These are phyloP conservation scores for Penicillium verrucosum DNA, from an alignment of 2,329 filamentous ascomycete genomes.

Conservation along the genomic window DNA sequence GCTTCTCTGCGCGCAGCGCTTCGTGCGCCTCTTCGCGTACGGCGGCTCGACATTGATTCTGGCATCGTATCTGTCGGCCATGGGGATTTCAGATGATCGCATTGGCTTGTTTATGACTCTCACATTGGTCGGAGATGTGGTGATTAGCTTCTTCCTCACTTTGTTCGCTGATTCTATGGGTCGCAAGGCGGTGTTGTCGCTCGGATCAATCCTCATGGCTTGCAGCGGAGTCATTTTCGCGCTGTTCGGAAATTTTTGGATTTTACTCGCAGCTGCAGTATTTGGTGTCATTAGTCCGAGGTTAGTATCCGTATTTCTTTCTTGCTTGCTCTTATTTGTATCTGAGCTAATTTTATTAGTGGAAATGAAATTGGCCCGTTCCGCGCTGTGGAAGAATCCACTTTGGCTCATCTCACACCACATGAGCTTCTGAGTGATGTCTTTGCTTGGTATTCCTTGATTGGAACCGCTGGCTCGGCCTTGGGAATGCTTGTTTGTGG, in stretches of 20 bases:
- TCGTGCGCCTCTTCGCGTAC: slow-evolving; percentile 61
- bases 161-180: slow-evolving; percentile 59
- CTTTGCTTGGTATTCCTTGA: slow-evolving; percentile 59
- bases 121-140: slow-evolving; percentile 60
- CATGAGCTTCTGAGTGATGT: slow-evolving; percentile 58
- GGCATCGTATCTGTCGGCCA: slow-evolving; percentile 58
- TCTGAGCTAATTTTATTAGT: slow-evolving; percentile 18
- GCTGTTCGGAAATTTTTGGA: slow-evolving; percentile 57
- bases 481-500: slow-evolving; percentile 59
- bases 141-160: slow-evolving; percentile 56
- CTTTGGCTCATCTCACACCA: slow-evolving; percentile 59
- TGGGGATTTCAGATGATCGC: slow-evolving; percentile 55
- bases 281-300: slow-evolving; percentile 61
- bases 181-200: slow-evolving; percentile 52
- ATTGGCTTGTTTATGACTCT: slow-evolving; percentile 66
- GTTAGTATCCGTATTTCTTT: slow-evolving; percentile 20
- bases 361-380: slow-evolving; percentile 68
- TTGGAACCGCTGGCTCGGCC: slow-evolving; percentile 59
- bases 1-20: slow-evolving; percentile 41
- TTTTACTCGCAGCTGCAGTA: slow-evolving; percentile 56
- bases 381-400: slow-evolving; percentile 64
- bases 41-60: slow-evolving; percentile 60
- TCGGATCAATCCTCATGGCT: slow-evolving; percentile 57
- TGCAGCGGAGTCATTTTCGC: slow-evolving; percentile 55
- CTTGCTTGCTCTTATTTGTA: neutral